Base-by-base conservation (phyloP, 352 stramenopile genomes). In the Phytopythium oedochilum region DNA sequence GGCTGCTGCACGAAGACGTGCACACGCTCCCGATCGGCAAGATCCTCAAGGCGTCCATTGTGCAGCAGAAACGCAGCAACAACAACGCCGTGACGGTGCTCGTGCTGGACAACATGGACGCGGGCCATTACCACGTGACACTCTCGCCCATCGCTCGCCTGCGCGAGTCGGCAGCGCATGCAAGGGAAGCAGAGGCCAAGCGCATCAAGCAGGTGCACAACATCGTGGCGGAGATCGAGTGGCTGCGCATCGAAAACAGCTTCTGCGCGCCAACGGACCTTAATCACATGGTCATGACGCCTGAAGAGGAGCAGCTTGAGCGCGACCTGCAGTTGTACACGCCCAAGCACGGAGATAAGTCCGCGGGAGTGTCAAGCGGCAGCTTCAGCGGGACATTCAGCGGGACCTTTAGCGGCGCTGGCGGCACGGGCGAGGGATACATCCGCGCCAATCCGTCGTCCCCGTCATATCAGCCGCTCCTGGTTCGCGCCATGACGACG, bases 91-190 rank as follows among this genome's bases (percentile, higher is more conserved):
- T 94, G 23, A 89, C 79, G 18, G 69, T 89, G 38, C 64, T 94
- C 3, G 76, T 83, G 45, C 67, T 94, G 15, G 84, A 94, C 43
- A 91, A 91, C 57, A 90, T 94, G 84, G 84, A 92, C 42, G 82
- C 82, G n/a, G 82, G 82, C 38, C 76, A 90, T 42, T 92, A 92
- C 63, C 77, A 88, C 67, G 80, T 92, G 60, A 92, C 82, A n/a
- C 61, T 92, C 5, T 92, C 82, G 11, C 82, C 82, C 10, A 89
- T 92, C 47, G 83, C 81, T 9, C 59, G 82, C 5, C 53, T 92
- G 32, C 73, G 82, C 5, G 75, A 92, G 50, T 88, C 79, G 0
- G 79, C 49, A 87, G 78, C 35, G 83, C 82, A 2, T 66, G 78
- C 25, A 26, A 51, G 39, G 45, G 84, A 94, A 7, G 79, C 81